Conservation (phyloP, 2,329 filamentous ascomycete genomes). For the Ophiostoma himal-ulmi region DNA sequence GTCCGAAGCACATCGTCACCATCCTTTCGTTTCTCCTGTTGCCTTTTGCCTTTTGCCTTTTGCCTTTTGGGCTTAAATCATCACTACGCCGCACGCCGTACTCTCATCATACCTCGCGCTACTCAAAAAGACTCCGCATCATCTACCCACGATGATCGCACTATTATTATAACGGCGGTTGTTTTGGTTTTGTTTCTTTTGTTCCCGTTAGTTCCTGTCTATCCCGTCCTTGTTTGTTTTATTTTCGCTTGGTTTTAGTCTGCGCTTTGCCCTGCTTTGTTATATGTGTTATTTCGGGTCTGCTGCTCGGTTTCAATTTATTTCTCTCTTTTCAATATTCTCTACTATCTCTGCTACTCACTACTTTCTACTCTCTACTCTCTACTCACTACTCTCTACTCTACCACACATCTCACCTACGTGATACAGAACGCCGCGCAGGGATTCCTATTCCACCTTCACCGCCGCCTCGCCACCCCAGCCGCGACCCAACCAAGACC, state of each 20-base stretch:
- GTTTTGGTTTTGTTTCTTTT: neutral
- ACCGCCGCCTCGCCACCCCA: constrained; percentile 9
- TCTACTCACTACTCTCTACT: neutral
- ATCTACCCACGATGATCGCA: neutral
- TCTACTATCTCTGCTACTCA: neutral
- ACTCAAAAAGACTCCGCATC: neutral
- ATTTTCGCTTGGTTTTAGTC: neutral
- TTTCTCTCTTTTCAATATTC: neutral
- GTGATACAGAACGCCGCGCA: constrained; percentile 9
- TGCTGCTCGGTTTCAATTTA: neutral
- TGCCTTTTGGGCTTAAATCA: neutral
- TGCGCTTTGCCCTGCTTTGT: neutral
- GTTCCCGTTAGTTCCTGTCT: neutral
- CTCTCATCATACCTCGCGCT: neutral
- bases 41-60: neutral
- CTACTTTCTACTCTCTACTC: neutral
- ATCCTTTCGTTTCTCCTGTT: neutral
- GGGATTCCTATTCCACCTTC: constrained; percentile 7
- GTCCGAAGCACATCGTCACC: constrained; percentile 6
- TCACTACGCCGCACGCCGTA: too few relatives aligned
- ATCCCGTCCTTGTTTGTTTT: neutral
- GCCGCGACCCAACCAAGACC: neutral
- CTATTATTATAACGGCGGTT: constrained; percentile 1
- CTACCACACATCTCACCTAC: neutral
- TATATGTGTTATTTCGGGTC: neutral